Evolutionary conservation across 2,329 filamentous ascomycete species (phyloP).

Genomic region (Colletotrichum australisinense): DNA sequence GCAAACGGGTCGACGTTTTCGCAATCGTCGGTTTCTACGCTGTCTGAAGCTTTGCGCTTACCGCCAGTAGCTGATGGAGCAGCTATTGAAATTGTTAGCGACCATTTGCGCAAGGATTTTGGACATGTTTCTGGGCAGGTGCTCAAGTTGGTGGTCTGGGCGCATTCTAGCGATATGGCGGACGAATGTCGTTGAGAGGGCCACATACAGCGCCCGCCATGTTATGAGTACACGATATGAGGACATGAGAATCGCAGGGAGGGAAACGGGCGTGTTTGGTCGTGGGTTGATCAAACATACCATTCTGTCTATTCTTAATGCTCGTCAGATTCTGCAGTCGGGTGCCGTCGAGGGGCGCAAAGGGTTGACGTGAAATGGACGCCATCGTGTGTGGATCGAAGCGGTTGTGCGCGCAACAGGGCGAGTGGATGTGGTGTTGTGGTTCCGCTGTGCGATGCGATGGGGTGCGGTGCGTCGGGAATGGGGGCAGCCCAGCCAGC

Average conservation of each 20-base stretch:
- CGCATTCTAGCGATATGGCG: background rate
- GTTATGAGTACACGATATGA: background rate
- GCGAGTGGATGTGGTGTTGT: conserved; percentile 8
- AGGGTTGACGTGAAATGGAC: conserved; percentile 74
- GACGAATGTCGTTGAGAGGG: background rate
- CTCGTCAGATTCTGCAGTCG: conserved; percentile 79
- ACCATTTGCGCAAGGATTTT: background rate
- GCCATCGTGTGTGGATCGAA: conserved; percentile 57
- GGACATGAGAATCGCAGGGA: background rate
- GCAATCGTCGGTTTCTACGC: conserved; percentile 62
- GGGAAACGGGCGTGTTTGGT: conserved; percentile 15
- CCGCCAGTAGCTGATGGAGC: conserved; percentile 51
- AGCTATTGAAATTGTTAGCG: conserved; percentile 46
- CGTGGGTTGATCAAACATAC: conserved; percentile 55
- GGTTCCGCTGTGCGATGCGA: background rate
- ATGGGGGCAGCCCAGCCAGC: background rate
- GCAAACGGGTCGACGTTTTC: conserved; percentile 72
- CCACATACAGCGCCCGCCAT: background rate
- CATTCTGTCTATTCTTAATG: conserved; percentile 82
- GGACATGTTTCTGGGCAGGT: background rate
- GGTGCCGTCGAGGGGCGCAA: conserved; percentile 76
- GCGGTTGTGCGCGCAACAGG: conserved; percentile 16
- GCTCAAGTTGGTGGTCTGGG: conserved; percentile 17
- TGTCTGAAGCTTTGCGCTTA: conserved; percentile 69
- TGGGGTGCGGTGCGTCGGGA: background rate